Evolutionary conservation across 768 basidiomycete genomes (phyloP), one percentile per base, ranked within the genome.

Genomic region (Melanogaster broomeanus): DNA sequence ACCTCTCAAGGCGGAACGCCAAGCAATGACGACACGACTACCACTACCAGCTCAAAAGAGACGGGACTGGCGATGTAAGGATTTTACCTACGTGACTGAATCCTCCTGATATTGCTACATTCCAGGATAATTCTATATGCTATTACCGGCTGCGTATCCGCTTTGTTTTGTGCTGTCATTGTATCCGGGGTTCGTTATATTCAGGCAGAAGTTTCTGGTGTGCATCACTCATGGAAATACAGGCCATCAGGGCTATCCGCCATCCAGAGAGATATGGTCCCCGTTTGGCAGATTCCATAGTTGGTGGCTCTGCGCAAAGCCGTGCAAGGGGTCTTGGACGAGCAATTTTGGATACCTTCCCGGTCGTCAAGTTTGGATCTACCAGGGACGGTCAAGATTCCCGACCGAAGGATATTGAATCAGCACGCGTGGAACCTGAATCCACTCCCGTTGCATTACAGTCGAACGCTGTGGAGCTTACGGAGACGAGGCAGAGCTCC

Each of bases 301-400:
- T 47, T 45, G 62, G 49, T 39, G 71, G 57, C 21, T 66, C 62
- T 27, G 74, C 77, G 33, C 87, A 87, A 62, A 86, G 83, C 44
- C 83, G 91, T 4, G 88, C 92, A 0, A 74, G 82, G n/a, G 94
- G 94, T 7, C 77, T 98, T 45, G 89, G 91, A 2, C 84, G 91
- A 18, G 96, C 96, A 18, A 94, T 98, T 51, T 75, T 98, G 48
- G 95, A 98, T 59, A 97, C 94, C 3, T 98, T 98, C 73, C 94
- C 95, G 4, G 73, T 97, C 55, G 86, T 96, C 71, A 93, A 93
- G 67, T 98, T 94, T 60, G 83, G 84, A 6, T 51, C 64, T 10
- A 66, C 61, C 27, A 55, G 54, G 7, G 50, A 58, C 41, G 56
- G 47, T 45, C 58, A 18, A 30, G 55, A 51, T 30, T 39, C 60